Conservation (phyloP, 1,139 yeast genomes). For the Lodderomyces oxycetoniae region DNA sequence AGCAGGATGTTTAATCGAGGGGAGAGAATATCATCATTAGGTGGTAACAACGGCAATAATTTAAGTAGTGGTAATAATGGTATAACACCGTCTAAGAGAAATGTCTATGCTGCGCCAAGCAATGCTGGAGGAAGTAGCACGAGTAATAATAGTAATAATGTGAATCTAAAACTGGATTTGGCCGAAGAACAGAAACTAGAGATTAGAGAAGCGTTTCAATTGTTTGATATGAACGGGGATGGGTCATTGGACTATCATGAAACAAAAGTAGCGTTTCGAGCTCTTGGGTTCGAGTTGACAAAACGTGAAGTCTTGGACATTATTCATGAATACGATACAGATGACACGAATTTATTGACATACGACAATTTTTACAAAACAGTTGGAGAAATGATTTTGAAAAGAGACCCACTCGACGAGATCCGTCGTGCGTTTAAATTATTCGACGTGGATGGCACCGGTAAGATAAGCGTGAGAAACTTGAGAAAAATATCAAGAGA, state of each 20-base stretch:
- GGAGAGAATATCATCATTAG: slow-evolving; percentile 7
- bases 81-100: slow-evolving; percentile 7
- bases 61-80: slow-evolving; percentile 2
- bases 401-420: slow-evolving; percentile 91
- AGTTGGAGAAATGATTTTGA: slow-evolving; percentile 72
- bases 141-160: slow-evolving; percentile 5
- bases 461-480: slow-evolving; percentile 77
- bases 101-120: slow-evolving; percentile 3
- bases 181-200: slow-evolving; percentile 90
- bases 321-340: slow-evolving; percentile 77
- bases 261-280: slow-evolving; percentile 85
- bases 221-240: slow-evolving; percentile 91
- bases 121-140: slow-evolving; percentile 3
- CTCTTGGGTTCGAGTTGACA: slow-evolving; percentile 83
- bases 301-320: slow-evolving; percentile 79
- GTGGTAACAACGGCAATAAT: slow-evolving; percentile 3
- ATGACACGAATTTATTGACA: slow-evolving; percentile 65
- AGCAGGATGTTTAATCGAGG: slow-evolving; percentile 5
- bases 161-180: slow-evolving; percentile 52
- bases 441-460: slow-evolving; percentile 86
- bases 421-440: slow-evolving; percentile 83
- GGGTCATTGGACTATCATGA: slow-evolving; percentile 91
- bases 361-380: slow-evolving; percentile 79
- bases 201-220: slow-evolving; percentile 85
- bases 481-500: slow-evolving; percentile 89